Conservation (phyloP, 257 asterid genomes). For the Lycium ferocissimum region DNA sequence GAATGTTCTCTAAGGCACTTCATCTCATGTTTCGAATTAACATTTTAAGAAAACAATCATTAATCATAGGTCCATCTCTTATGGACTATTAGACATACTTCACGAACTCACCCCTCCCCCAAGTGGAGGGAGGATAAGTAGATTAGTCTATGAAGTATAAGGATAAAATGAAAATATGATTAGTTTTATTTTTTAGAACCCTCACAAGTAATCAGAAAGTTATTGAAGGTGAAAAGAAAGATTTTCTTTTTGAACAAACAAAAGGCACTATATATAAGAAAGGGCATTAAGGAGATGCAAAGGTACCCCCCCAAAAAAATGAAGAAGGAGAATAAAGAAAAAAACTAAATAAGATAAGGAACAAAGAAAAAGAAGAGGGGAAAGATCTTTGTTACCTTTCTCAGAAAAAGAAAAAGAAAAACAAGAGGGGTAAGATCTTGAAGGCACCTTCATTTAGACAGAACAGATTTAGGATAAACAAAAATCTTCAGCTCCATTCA, state of each 20-base stretch:
- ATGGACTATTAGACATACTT: neutral
- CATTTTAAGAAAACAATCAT: neutral
- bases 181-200: neutral
- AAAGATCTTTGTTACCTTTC: neutral
- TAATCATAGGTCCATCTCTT: neutral
- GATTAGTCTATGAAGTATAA: neutral
- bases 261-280: neutral
- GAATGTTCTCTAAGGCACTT: neutral
- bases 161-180: neutral
- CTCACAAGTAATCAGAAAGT: neutral
- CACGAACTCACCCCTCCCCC: neutral
- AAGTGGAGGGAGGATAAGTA: constrained; percentile 13
- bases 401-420: neutral
- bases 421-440: constrained; percentile 32
- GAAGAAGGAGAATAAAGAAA: neutral
- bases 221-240: neutral
- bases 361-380: neutral
- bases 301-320: constrained; percentile 5
- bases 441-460: neutral
- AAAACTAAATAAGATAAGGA: neutral
- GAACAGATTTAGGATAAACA: neutral
- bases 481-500: constrained; percentile 10
- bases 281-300: neutral
- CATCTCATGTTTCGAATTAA: neutral
- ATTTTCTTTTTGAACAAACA: neutral